Percentiles rank a stretch among this genome's conserved stretches.
Conservation (phyloP, 176 grass and related monocot genomes). For the Ensete glaucum region DNA sequence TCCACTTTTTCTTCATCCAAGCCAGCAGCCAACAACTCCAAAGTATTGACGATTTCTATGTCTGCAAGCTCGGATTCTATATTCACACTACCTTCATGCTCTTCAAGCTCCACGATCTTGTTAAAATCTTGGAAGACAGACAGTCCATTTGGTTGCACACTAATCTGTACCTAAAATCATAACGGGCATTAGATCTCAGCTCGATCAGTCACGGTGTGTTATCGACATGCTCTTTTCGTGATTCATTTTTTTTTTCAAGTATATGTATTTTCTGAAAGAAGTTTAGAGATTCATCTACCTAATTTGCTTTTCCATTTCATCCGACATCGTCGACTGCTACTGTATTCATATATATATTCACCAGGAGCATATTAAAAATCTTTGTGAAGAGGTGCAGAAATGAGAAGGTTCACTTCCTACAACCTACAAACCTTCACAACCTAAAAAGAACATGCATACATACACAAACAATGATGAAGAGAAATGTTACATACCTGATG, state of each 20-base stretch:
- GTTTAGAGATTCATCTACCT: too few relatives aligned
- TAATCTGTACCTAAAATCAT: not conserved
- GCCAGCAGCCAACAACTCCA: constrained; percentile 8
- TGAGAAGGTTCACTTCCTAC: not conserved
- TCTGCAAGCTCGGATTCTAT: not conserved
- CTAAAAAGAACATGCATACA: not conserved
- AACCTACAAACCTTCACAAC: not conserved
- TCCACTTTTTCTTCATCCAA: constrained; percentile 1
- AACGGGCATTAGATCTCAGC: too few relatives aligned
- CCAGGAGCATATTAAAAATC: too few relatives aligned
- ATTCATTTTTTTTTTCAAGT: too few relatives aligned
- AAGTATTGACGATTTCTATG: constrained; percentile 49
- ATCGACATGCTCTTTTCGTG: too few relatives aligned
- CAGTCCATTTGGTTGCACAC: constrained; percentile 52
- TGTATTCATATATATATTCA: too few relatives aligned
- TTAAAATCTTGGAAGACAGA: constrained; percentile 52
- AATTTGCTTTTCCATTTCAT: too few relatives aligned
- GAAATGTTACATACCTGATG: constrained; percentile 18
- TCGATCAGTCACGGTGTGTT: too few relatives aligned
- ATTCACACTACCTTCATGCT: not conserved
- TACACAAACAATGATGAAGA: not conserved
- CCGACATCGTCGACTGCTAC: too few relatives aligned
- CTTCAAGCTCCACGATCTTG: constrained; percentile 59
- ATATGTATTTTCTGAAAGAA: too few relatives aligned
- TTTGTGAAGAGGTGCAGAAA: not conserved